Evolutionary conservation across 2,329 filamentous ascomycete species (phyloP).

Genomic region (Allantophomopsis cytisporea): DNA sequence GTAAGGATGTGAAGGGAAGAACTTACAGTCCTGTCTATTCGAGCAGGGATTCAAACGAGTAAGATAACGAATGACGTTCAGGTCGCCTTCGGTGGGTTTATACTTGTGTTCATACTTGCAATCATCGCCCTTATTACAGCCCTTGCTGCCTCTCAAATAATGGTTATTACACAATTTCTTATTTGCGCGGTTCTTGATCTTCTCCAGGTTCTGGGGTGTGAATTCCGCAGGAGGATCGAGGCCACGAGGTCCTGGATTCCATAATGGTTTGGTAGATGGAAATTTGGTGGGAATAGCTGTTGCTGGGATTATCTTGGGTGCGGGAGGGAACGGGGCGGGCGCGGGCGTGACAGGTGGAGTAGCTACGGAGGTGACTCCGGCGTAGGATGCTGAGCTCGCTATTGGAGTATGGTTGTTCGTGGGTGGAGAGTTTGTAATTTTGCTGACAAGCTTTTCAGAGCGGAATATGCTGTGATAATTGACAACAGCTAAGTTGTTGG

Average conservation of each 20-base stretch:
- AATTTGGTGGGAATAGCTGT: slow-evolving; percentile 1
- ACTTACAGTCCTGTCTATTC: slow-evolving; percentile 37
- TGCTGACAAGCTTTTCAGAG: slow-evolving; percentile 33
- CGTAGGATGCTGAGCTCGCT: slow-evolving; percentile 11
- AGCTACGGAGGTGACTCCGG: slow-evolving; percentile 15
- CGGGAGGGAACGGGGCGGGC: no score
- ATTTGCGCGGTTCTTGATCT: slow-evolving; percentile 43
- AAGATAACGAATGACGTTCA: slow-evolving; percentile 39
- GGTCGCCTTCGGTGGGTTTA: slow-evolving; percentile 36
- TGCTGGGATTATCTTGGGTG: no score
- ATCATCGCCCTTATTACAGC: slow-evolving; percentile 35
- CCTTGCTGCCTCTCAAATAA: slow-evolving; percentile 36
- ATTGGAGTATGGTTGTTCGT: no score
- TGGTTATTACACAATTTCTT: slow-evolving; percentile 50
- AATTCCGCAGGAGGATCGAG: slow-evolving; percentile 36
- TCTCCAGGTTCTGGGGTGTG: slow-evolving; percentile 31
- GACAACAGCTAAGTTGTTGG: slow-evolving; percentile 30
- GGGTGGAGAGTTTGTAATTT: no score
- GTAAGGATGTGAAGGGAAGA: no score
- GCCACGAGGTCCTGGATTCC: slow-evolving; percentile 40
- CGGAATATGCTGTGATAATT: slow-evolving; percentile 39
- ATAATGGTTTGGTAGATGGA: slow-evolving; percentile 15
- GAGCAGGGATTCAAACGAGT: slow-evolving; percentile 44
- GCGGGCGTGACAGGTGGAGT: slow-evolving; percentile 4
- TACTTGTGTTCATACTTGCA: slow-evolving; percentile 46